phyloP scores from a whole-genome alignment of 495 filamentous ascomycete genomes.

The Penicillium paxilli region DNA sequence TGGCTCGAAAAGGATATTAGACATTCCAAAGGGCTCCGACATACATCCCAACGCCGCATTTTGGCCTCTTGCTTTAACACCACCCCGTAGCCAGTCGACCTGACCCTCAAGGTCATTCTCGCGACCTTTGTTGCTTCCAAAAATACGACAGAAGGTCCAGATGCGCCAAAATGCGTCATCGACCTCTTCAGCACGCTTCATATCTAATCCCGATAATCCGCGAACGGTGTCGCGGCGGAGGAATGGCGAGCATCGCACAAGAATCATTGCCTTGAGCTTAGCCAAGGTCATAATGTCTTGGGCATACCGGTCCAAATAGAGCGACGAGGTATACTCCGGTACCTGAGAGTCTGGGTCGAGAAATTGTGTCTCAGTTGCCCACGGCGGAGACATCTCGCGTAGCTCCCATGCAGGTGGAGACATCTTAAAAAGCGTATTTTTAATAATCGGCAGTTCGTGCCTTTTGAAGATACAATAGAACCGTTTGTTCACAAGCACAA shows the following conservation, averaged over 20 bases:
- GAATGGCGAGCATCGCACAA: slow-evolving; percentile 58
- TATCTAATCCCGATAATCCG: slow-evolving; percentile 54
- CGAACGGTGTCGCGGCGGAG: slow-evolving; percentile 57
- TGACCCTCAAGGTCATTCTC: slow-evolving; percentile 65
- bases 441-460: slow-evolving; percentile 58
- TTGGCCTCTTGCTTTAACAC: slow-evolving; percentile 44
- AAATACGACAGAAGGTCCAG: slow-evolving; percentile 70
- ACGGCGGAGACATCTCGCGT: slow-evolving; percentile 62
- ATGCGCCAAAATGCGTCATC: slow-evolving; percentile 68
- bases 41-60: slow-evolving; percentile 24
- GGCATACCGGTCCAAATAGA: slow-evolving; percentile 57
- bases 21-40: slow-evolving; percentile 51
- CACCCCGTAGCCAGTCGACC: slow-evolving; percentile 65
- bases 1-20: slow-evolving; percentile 55
- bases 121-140: slow-evolving; percentile 58
- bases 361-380: slow-evolving; percentile 43
- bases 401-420: slow-evolving; percentile 67
- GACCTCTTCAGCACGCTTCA: slow-evolving; percentile 51
- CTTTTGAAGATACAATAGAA: slow-evolving; percentile 64
- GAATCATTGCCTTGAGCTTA: slow-evolving; percentile 58
- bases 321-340: slow-evolving; percentile 56
- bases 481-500: slow-evolving; percentile 54
- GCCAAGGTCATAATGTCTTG: slow-evolving; percentile 60
- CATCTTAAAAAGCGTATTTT: slow-evolving; percentile 52
- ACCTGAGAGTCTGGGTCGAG: slow-evolving; percentile 48